A percentile compares a stretch with the other conserved stretches of the same genome.
Evolutionary conservation across 2,329 filamentous ascomycete genomes (phyloP).

Genomic region (Fusarium euwallaceae): DNA sequence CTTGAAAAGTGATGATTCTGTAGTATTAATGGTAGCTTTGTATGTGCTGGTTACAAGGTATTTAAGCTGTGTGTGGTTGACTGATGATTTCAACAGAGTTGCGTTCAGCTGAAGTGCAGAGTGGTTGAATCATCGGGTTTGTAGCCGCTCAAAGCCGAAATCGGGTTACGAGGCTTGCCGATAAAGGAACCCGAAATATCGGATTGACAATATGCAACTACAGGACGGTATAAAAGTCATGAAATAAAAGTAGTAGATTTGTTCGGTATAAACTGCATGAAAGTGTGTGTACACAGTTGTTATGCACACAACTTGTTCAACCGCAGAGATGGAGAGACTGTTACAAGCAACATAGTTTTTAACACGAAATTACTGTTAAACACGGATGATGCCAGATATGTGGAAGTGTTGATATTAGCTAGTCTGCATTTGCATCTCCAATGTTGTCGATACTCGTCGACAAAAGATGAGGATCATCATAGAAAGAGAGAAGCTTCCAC

Average conservation of each 20-base stretch:
- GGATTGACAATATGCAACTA: not conserved
- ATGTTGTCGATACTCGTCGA: slow-evolving; percentile 33
- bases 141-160: not conserved
- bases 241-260: not conserved
- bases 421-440: not conserved
- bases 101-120: not conserved
- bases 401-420: not conserved
- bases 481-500: slow-evolving; percentile 43
- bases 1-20: not conserved
- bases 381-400: not conserved
- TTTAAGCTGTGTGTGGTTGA: not conserved
- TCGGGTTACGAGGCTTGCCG: not conserved
- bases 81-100: not conserved
- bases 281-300: not conserved
- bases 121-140: not conserved
- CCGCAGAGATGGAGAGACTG: not conserved
- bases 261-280: not conserved
- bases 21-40: too few relatives aligned
- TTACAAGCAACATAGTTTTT: not conserved
- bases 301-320: not conserved
- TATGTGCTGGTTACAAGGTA: not conserved
- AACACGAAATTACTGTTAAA: not conserved
- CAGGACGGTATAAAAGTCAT: not conserved
- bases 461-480: slow-evolving; percentile 44
- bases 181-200: not conserved